Percentiles rank a stretch among this genome's conserved stretches.
Conservation (phyloP, 495 filamentous ascomycete genomes). For the Aspergillus olivimuriae region DNA sequence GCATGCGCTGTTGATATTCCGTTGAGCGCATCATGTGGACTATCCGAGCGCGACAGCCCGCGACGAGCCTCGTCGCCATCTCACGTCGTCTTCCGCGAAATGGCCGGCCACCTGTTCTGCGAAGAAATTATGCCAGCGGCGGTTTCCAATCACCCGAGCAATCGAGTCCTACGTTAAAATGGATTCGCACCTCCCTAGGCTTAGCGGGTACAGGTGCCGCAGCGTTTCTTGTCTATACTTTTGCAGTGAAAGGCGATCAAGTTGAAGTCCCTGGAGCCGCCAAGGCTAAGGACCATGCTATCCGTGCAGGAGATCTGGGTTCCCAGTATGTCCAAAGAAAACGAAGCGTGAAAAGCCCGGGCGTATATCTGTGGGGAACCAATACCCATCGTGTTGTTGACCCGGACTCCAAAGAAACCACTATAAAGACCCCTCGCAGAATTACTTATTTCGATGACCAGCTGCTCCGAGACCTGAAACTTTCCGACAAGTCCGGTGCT, state of each 20-base stretch:
- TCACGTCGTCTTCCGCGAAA: conserved; percentile 15
- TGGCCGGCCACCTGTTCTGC: conserved; percentile 16
- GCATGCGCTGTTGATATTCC: conserved; percentile 5
- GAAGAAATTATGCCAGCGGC: conserved; percentile 26
- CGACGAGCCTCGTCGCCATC: conserved; percentile 12
- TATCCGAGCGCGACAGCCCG: conserved; percentile 23
- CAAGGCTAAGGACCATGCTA: conserved; percentile 19
- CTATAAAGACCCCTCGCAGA: conserved; percentile 73
- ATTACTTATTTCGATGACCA: conserved; percentile 80
- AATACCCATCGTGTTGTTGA: conserved; percentile 82
- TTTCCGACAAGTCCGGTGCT: conserved; percentile 76
- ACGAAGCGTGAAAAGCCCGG: conserved; percentile 81
- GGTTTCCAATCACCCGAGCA: conserved; percentile 12
- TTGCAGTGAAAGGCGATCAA: conserved; percentile 17
- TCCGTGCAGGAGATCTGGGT: conserved; percentile 54
- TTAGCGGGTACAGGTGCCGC: conserved; percentile 31
- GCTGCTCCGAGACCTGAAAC: conserved; percentile 79
- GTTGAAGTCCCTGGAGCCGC: conserved; percentile 12
- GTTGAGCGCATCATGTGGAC: conserved; percentile 23
- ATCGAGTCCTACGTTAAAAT: conserved; percentile 17
- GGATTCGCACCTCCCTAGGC: conserved; percentile 31
- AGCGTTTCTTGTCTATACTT: conserved; percentile 31
- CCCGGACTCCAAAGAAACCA: conserved; percentile 67
- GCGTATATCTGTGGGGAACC: conserved; percentile 88
- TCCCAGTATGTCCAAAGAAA: conserved; percentile 79